Percentiles rank a stretch among this genome's conserved stretches.
These are phyloP conservation scores for Dothideomycetes sp. DNA, from an alignment of 2,329 filamentous ascomycete species.

Conservation along the genomic window DNA sequence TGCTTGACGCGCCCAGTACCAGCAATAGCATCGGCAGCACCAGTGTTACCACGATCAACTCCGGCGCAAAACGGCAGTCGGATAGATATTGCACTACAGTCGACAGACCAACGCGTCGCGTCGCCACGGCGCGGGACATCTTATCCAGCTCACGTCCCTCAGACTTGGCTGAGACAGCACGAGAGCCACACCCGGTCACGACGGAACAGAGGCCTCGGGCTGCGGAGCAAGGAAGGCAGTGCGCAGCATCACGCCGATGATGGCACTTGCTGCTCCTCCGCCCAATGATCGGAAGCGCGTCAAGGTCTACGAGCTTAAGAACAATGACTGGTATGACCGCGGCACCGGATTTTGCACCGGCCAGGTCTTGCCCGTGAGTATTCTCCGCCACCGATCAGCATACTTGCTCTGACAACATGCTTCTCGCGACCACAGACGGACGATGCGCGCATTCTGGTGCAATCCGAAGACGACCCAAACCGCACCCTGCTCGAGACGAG, in stretches of 20 bases:
- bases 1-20: no score
- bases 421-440: slow-evolving; percentile 44
- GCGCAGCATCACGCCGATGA: slow-evolving; percentile 14
- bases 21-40: neutral
- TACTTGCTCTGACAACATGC: slow-evolving; percentile 11
- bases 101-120: slow-evolving; percentile 13
- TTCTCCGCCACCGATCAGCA: neutral
- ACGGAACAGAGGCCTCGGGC: slow-evolving; percentile 4
- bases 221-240: slow-evolving; percentile 13
- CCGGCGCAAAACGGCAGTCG: neutral
- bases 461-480: slow-evolving; percentile 85
- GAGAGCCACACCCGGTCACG: neutral
- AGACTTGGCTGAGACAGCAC: neutral
- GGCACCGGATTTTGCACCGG: slow-evolving; percentile 93
- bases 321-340: slow-evolving; percentile 98
- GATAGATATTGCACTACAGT: neutral
- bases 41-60: neutral
- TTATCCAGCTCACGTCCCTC: no score
- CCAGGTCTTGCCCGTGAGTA: slow-evolving; percentile 61
- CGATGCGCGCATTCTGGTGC: slow-evolving; percentile 79
- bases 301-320: slow-evolving; percentile 96
- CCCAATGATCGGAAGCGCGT: slow-evolving; percentile 56
- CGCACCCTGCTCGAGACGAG: slow-evolving; percentile 78
- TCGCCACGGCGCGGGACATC: neutral
- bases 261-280: slow-evolving; percentile 15